These are phyloP conservation scores for Dentipellis fragilis DNA, from an alignment of 768 basidiomycete species.

Conservation along the genomic window DNA sequence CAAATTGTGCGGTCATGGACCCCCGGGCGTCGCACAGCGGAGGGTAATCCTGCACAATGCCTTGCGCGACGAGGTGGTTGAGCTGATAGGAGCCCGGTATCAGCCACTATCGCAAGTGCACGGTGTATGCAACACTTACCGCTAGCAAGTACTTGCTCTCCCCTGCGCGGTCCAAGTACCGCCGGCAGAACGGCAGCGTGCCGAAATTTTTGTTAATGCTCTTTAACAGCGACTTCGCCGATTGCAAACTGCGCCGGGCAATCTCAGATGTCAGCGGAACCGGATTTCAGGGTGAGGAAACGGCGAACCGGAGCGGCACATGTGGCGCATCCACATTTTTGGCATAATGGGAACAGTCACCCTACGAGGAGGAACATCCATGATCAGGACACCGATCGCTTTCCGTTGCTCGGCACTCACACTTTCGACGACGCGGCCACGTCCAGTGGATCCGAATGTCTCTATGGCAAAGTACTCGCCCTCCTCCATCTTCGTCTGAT, in stretches of 20 bases:
- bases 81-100: slow-evolving; percentile 37
- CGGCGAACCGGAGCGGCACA: slow-evolving; percentile 57
- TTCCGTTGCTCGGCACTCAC: slow-evolving; percentile 27
- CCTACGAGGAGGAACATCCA: slow-evolving; percentile 32
- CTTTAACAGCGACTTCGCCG: slow-evolving; percentile 78
- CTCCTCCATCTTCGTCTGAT: slow-evolving; percentile 97
- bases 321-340: slow-evolving; percentile 57
- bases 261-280: background rate
- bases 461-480: slow-evolving; percentile 99
- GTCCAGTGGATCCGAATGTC: slow-evolving; percentile 96
- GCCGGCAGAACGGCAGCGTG: slow-evolving; percentile 88
- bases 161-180: slow-evolving; percentile 88
- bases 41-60: slow-evolving; percentile 86
- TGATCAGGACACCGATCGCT: background rate
- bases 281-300: background rate
- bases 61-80: slow-evolving; percentile 81
- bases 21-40: slow-evolving; percentile 80
- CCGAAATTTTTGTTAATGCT: slow-evolving; percentile 90
- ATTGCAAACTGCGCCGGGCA: slow-evolving; percentile 45
- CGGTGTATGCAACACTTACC: slow-evolving; percentile 30
- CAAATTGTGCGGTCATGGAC: slow-evolving; percentile 92
- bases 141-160: slow-evolving; percentile 91
- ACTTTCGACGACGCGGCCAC: slow-evolving; percentile 77
- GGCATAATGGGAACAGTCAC: slow-evolving; percentile 92
- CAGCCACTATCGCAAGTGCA: background rate